Evolutionary conservation across 1,284 basidiomycete genomes (phyloP), one percentile per base, ranked within the genome.

Genomic region (Fomitopsis betulina): DNA sequence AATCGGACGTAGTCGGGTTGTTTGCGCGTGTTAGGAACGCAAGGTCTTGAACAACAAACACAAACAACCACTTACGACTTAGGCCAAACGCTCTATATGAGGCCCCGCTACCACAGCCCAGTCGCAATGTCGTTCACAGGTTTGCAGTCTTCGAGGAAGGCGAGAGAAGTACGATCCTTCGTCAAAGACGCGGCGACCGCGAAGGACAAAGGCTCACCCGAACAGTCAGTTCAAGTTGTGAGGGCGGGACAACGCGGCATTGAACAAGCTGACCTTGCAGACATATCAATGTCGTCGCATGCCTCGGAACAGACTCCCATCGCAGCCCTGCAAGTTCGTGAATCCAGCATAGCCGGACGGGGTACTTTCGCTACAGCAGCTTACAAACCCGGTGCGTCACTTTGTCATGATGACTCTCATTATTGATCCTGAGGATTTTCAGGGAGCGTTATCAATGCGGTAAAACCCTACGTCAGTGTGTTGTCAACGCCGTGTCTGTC

Each of bases 401-500:
- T 13, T 33, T 13, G 10, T 55, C 2, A 21, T 27, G 47, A n/a
- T 21, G 2, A n/a, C 4, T 5, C 25, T 30, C 8, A 19, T 8
- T 12, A 9, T 37, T 12, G 13, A 37, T 3, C 8, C 45, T 49
- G 5, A 58, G 1, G 21, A 50, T 12, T 54, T 35, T 13, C 62
- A 94, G 91, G 93, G 12, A 74, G 80, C 19, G 70, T 80, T 1
- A 60, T 94, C 15, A 58, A 92, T 19, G 71, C 79, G 2, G 66
- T 81, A 2, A 75, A 76, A 50, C 91, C 92, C 0, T 80, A 86
- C 57, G 76, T 86, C 10, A 77, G 83, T 17, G 84, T 84, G 0
- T 79, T 96, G 17, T 90, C 91, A 1, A 85, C 79, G n/a, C 69
- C 73, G 15, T 78, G 83, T 63, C 75, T 96, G 10, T 71, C 77